A percentile compares a stretch with the other conserved stretches of the same genome.
phyloP scores from a whole-genome alignment of 805 yeast genomes.

The Saturnispora hagleri region DNA sequence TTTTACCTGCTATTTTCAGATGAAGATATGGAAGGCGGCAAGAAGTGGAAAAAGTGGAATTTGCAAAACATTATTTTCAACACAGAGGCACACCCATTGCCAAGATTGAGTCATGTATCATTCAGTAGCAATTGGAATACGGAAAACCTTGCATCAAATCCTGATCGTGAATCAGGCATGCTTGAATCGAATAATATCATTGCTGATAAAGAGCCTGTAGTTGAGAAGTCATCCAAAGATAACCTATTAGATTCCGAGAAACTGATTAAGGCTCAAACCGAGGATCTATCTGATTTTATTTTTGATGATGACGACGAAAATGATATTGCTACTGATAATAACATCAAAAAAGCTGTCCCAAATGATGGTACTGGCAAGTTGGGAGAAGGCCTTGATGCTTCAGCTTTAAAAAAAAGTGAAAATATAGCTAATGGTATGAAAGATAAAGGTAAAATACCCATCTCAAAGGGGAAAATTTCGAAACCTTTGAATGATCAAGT shows the following conservation, averaged over 20 bases:
- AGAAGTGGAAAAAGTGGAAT: conserved; percentile 43
- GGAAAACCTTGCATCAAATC: background rate
- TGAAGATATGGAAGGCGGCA: conserved; percentile 14
- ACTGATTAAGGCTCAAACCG: background rate
- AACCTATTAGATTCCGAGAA: background rate
- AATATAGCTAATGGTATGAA: conserved; percentile 20
- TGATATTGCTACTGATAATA: background rate
- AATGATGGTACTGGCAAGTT: background rate
- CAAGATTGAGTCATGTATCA: conserved; percentile 46
- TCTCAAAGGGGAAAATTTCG: conserved; percentile 20
- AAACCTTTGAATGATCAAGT: conserved; percentile 24
- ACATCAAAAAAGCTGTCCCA: background rate
- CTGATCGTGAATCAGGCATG: background rate
- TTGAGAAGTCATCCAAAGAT: background rate
- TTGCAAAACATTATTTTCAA: conserved; percentile 68
- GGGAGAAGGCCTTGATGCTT: background rate
- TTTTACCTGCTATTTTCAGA: conserved; percentile 72
- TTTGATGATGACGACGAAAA: background rate
- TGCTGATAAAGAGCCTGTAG: background rate
- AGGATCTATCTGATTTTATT: conserved; percentile 3
- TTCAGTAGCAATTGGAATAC: conserved; percentile 57
- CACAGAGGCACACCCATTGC: conserved; percentile 92
- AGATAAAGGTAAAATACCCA: conserved; percentile 18
- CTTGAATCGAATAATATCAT: background rate
- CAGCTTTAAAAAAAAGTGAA: conserved; percentile 13